Conservation (phyloP, 75 land plant genomes). For the Pseudotsuga menziesii region DNA sequence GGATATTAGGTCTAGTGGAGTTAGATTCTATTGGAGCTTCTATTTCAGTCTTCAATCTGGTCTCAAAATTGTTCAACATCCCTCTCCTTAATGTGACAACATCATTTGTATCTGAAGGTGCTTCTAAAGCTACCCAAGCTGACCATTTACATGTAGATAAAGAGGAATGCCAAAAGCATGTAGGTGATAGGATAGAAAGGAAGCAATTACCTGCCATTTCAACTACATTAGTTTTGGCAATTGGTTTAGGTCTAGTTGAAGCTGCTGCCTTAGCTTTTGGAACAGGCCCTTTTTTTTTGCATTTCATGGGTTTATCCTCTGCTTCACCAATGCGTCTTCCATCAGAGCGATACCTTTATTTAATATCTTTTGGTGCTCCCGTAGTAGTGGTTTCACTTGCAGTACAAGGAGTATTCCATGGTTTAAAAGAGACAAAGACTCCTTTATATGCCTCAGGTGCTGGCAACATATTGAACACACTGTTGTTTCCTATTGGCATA, state of each 20-base stretch:
- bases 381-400: slow-evolving; percentile 87
- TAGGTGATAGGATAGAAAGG: slow-evolving; percentile 17
- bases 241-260: slow-evolving; percentile 69
- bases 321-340: slow-evolving; percentile 79
- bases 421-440: slow-evolving; percentile 95
- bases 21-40: slow-evolving; percentile 93
- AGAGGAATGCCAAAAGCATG: not conserved
- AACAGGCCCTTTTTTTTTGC: slow-evolving; percentile 61
- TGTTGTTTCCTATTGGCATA: slow-evolving; percentile 73
- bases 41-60: slow-evolving; percentile 75
- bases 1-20: slow-evolving; percentile 80
- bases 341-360: slow-evolving; percentile 58
- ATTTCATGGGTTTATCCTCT: slow-evolving; percentile 68
- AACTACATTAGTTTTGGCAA: slow-evolving; percentile 73
- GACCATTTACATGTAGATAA: not conserved
- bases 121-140: slow-evolving; percentile 30
- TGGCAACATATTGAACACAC: slow-evolving; percentile 61
- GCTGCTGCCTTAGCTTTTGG: slow-evolving; percentile 63
- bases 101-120: slow-evolving; percentile 95
- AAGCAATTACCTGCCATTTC: slow-evolving; percentile 68
- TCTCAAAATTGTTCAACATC: slow-evolving; percentile 90
- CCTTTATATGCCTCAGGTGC: slow-evolving; percentile 53
- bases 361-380: slow-evolving; percentile 89
- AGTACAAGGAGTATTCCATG: slow-evolving; percentile 89
- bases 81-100: slow-evolving; percentile 93